A percentile compares a stretch with the other conserved stretches of the same genome.
phyloP scores from a whole-genome alignment of 495 filamentous ascomycete genomes.

The Aspergillus diversus region DNA sequence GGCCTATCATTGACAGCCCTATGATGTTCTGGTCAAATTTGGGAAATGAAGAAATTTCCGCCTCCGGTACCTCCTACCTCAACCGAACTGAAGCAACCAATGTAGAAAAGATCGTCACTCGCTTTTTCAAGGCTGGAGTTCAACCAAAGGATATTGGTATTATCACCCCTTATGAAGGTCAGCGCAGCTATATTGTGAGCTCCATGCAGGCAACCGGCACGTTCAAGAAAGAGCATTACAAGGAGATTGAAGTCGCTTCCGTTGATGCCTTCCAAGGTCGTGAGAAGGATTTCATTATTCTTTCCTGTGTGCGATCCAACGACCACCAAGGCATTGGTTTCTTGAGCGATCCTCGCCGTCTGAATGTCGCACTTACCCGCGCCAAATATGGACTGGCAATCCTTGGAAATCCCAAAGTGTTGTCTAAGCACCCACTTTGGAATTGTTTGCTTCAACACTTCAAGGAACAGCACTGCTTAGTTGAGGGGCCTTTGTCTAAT shows the following conservation, averaged over 20 bases:
- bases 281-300: conserved; percentile 98
- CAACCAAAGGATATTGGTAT: conserved; percentile 91
- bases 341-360: conserved; percentile 94
- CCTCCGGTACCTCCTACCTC: conserved; percentile 95
- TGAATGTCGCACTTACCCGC: conserved; percentile 98
- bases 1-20: conserved; percentile 89
- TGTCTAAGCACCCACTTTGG: conserved; percentile 98
- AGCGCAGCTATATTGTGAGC: conserved; percentile 97
- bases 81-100: conserved; percentile 97
- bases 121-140: conserved; percentile 99
- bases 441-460: conserved; percentile 95
- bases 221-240: conserved; percentile 98
- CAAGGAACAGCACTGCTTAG: conserved; percentile 94
- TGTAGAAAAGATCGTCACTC: conserved; percentile 96
- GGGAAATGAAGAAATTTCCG: conserved; percentile 96
- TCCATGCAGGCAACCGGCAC: conserved; percentile 98
- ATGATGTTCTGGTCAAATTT: conserved; percentile 99
- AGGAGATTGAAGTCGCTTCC: conserved; percentile 97
- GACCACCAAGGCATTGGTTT: conserved; percentile 99
- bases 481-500: conserved; percentile 96
- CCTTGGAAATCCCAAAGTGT: conserved; percentile 95
- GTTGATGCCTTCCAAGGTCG: conserved; percentile 99
- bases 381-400: conserved; percentile 97
- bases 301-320: conserved; percentile 98
- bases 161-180: conserved; percentile 98